A percentile compares a stretch with the other conserved stretches of the same genome.
phyloP scores from a whole-genome alignment of 768 basidiomycete genomes.

The Fomitopsis pulvina region DNA sequence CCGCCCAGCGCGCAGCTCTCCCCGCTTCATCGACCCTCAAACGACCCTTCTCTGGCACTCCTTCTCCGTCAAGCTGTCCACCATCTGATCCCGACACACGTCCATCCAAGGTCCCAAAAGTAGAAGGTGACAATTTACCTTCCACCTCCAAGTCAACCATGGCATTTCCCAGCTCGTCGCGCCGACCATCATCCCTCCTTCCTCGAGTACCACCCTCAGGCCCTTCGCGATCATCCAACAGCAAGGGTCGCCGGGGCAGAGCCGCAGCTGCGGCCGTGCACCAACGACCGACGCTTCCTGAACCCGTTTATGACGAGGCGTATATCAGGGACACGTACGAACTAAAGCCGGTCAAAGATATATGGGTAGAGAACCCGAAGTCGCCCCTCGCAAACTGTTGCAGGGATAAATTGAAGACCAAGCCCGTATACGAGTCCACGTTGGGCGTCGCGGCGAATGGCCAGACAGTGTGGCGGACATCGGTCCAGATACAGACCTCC shows the following conservation, averaged over 20 bases:
- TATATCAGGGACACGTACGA: slow-evolving; percentile 25
- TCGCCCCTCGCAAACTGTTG: slow-evolving; percentile 42
- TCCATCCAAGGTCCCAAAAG: slow-evolving; percentile 14
- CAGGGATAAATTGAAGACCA: slow-evolving; percentile 12
- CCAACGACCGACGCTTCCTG: slow-evolving; percentile 16
- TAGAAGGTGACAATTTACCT: slow-evolving; percentile 5
- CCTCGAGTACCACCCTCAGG: slow-evolving; percentile 8
- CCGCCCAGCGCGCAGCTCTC: slow-evolving; percentile 16
- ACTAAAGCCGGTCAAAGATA: slow-evolving; percentile 22
- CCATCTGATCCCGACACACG: slow-evolving; percentile 11
- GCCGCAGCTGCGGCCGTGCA: not conserved
- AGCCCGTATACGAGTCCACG: slow-evolving; percentile 22
- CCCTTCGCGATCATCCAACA: slow-evolving; percentile 5
- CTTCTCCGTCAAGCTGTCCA: slow-evolving; percentile 8
- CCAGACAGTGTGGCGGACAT: slow-evolving; percentile 30
- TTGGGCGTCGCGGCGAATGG: slow-evolving; percentile 23
- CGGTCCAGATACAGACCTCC: slow-evolving; percentile 4
- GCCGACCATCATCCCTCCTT: slow-evolving; percentile 11
- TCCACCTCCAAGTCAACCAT: slow-evolving; percentile 6
- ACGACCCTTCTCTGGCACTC: slow-evolving; percentile 37
- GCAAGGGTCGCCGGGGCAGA: slow-evolving; percentile 4
- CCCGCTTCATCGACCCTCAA: slow-evolving; percentile 29
- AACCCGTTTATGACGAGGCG: slow-evolving; percentile 30
- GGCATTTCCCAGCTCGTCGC: slow-evolving; percentile 1
- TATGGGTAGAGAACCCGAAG: slow-evolving; percentile 41